Evolutionary conservation across 441 rosid genomes (phyloP).

Genomic region (Adansonia gregorii): DNA sequence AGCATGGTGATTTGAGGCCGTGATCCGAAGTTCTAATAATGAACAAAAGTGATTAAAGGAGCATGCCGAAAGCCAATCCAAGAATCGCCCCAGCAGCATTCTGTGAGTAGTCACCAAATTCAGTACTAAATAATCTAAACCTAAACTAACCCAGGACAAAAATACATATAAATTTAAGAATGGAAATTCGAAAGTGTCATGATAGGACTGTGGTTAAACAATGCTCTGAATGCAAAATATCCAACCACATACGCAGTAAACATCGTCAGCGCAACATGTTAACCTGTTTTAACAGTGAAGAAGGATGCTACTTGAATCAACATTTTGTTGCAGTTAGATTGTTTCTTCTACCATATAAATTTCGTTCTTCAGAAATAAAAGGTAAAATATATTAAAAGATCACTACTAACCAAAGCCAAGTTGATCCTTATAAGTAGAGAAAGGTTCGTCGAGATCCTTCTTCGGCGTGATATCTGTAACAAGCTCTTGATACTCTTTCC

Average conservation of each 20-base stretch:
- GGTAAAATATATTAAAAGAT: not conserved
- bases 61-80: slow-evolving; percentile 86
- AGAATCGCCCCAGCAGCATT: slow-evolving; percentile 94
- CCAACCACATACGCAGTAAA: slow-evolving; percentile 93
- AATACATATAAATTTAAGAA: not conserved
- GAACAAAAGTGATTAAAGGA: slow-evolving; percentile 84
- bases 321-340: not conserved
- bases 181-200: slow-evolving; percentile 44
- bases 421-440: slow-evolving; percentile 96
- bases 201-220: slow-evolving; percentile 67
- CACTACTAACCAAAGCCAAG: slow-evolving; percentile 77
- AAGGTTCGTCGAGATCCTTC: slow-evolving; percentile 65
- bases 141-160: not conserved
- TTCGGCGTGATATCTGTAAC: slow-evolving; percentile 80
- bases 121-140: slow-evolving; percentile 2
- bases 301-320: not conserved
- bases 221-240: slow-evolving; percentile 78
- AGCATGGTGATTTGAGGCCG: too few relatives aligned
- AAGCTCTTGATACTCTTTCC: slow-evolving; percentile 79
- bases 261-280: slow-evolving; percentile 84
- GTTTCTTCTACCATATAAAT: not conserved
- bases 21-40: slow-evolving; percentile 64
- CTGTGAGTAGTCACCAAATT: slow-evolving; percentile 41
- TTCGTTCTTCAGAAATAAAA: not conserved
- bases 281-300: slow-evolving; percentile 45